These are phyloP conservation scores for Alternaria sp. DNA, from an alignment of 2,329 filamentous ascomycete species.

Conservation along the genomic window DNA sequence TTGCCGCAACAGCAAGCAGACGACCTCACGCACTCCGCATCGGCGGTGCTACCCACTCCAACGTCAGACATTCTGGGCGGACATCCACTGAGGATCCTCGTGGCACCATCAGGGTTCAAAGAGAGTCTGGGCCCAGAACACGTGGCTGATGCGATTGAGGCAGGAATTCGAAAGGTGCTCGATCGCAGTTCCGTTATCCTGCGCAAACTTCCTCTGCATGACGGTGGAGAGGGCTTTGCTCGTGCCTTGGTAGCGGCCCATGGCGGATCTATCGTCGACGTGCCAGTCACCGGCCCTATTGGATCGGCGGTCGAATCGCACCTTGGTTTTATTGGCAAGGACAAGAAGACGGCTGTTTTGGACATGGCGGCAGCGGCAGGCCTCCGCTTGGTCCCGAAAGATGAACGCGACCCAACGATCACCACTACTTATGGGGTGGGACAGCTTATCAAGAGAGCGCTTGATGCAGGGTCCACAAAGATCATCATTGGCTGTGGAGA, in stretches of 20 bases:
- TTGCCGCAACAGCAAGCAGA: constrained; percentile 25
- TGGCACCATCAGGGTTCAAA: constrained; percentile 63
- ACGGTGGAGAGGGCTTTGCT: constrained; percentile 62
- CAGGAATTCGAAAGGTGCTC: constrained; percentile 55
- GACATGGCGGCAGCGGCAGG: constrained; percentile 63
- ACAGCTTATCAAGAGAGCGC: constrained; percentile 55
- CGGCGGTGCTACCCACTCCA: constrained; percentile 24
- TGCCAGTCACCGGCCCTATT: constrained; percentile 55
- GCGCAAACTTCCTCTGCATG: constrained; percentile 59
- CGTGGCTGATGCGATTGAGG: constrained; percentile 60
- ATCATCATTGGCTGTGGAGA: constrained; percentile 62
- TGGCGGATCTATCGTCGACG: constrained; percentile 47
- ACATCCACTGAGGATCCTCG: constrained; percentile 49
- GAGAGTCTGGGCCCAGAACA: constrained; percentile 58
- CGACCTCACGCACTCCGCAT: constrained; percentile 22
- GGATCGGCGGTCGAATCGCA: constrained; percentile 52
- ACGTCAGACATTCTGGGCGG: constrained; percentile 28
- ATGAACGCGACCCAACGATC: constrained; percentile 54
- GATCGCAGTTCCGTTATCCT: constrained; percentile 49
- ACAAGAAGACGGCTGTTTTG: constrained; percentile 54
- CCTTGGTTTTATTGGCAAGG: constrained; percentile 54
- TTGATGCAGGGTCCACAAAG: constrained; percentile 54
- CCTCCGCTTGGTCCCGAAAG: constrained; percentile 56
- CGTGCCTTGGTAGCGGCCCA: constrained; percentile 55
- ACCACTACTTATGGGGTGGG: constrained; percentile 62